Conservation (phyloP, 345 rosid genomes). For the Citrus hindsii region DNA sequence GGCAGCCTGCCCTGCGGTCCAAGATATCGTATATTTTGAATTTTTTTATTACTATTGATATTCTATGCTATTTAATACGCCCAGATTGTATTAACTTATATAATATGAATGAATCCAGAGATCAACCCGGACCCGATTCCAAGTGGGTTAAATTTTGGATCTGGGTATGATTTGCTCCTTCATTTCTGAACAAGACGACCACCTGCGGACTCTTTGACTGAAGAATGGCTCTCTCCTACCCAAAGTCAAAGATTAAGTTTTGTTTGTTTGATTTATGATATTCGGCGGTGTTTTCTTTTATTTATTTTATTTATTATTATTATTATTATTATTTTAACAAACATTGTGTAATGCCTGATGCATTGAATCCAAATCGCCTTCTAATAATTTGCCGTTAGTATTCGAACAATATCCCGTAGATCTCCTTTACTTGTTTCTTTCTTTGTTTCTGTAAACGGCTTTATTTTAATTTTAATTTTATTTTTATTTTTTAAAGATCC, state of each 20-base stretch:
- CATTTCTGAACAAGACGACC: not conserved
- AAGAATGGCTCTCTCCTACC: not conserved
- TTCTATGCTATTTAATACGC: no score
- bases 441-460: not conserved
- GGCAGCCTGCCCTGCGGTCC: no score
- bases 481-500: not conserved
- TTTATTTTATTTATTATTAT: not conserved
- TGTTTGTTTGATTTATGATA: conserved; percentile 2
- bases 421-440: not conserved
- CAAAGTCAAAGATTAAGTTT: conserved; percentile 10
- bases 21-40: not conserved
- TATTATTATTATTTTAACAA: not conserved
- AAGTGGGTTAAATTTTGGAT: not conserved
- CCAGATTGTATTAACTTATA: no score
- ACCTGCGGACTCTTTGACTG: conserved; percentile 8
- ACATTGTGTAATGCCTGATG: conserved; percentile 5
- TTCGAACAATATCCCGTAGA: not conserved
- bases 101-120: no score
- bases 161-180: not conserved
- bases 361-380: conserved; percentile 9
- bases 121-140: no score
- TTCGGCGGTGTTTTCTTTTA: not conserved
- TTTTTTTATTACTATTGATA: not conserved
- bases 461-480: no score
- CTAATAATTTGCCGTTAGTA: no score